These are phyloP conservation scores for Eremothecium cymbalariae DNA, from an alignment of 1,139 yeast species.

Conservation along the genomic window DNA sequence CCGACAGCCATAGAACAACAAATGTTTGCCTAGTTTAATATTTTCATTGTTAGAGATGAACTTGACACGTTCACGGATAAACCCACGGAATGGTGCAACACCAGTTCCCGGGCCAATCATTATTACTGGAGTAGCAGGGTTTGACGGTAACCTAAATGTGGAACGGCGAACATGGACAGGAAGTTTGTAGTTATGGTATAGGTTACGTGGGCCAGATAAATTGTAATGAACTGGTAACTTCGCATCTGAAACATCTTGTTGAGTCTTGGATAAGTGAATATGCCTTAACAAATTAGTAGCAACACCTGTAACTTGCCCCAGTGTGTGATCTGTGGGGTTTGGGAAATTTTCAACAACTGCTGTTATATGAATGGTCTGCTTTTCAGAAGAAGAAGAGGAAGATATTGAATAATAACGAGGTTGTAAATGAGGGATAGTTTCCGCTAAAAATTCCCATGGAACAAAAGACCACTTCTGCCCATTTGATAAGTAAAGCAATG, in stretches of 20 bases:
- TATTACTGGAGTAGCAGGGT: conserved; percentile 74
- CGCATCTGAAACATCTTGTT: conserved; percentile 26
- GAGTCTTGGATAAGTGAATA: conserved; percentile 57
- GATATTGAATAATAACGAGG: conserved; percentile 97
- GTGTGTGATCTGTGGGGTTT: conserved; percentile 31
- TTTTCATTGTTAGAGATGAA: conserved; percentile 38
- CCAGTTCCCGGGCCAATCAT: conserved; percentile 99
- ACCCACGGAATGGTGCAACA: conserved; percentile 95
- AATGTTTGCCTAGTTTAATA: conserved; percentile 57
- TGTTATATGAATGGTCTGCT: conserved; percentile 68
- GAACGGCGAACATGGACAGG: conserved; percentile 95
- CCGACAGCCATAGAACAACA: conserved; percentile 86
- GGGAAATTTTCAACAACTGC: conserved; percentile 75
- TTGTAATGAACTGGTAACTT: conserved; percentile 51
- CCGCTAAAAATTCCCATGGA: conserved; percentile 80
- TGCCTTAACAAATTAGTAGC: conserved; percentile 81
- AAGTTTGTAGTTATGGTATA: conserved; percentile 48
- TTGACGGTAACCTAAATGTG: conserved; percentile 87
- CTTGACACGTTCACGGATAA: conserved; percentile 71
- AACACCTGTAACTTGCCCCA: conserved; percentile 50
- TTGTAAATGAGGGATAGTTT: conserved; percentile 70
- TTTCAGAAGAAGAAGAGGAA: conserved; percentile 75
- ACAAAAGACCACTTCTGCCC: conserved; percentile 63
- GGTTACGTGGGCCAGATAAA: conserved; percentile 71
- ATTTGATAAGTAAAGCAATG: conserved; percentile 51